Base-by-base conservation (phyloP, 768 basidiomycete species). In the Gloeostereum incarnatum region DNA sequence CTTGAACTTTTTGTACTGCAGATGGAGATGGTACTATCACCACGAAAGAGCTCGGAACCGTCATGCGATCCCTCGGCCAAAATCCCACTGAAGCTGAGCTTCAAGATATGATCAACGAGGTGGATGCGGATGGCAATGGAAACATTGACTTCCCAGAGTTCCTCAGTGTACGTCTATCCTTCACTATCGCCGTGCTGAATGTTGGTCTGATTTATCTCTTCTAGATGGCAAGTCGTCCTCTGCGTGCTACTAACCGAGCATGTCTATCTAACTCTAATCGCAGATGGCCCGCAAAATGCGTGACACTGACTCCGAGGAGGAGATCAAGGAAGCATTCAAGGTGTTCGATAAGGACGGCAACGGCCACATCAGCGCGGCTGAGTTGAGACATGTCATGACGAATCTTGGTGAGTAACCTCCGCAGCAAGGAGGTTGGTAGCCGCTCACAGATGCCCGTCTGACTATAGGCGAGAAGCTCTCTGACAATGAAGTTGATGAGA, bases 291-390 rank as follows among this genome's bases (percentile, higher is more conserved):
- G 84, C 49, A 87, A 87, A 66, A 90, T 90, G 85, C 79, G 81
- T 55, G 87, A 93, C 57, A 86, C 85, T 17, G 91, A 93, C 56
- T 75, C 75, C 49, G 90, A 96, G 61, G 91, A 92, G 59, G 93
- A 96, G 65, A 86, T 98, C 61, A 80, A 78, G 58, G 88, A 93
- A 68, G 94, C 94, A 18, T 98, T 98, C 77, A 86, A 85, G 61
- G 89, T 91, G 39, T 96, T 96, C 52, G 93, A 97, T 63, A 92
- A 89, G 75, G 89, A 97, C 53, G 86, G 86, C 9, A 92, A 90
- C 51, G 93, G 92, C 13, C 85, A 69, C 53, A 96, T 97, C 62
- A 81, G 72, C 24, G 77, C 85, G 4, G 78, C 79, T 2, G 93
- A 97, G 68, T 61, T 96, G 58, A 72, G 81, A 55, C 81, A 85